Evolutionary conservation across 2,329 filamentous ascomycete species (phyloP).

Genomic region (Penicillium sp.): DNA sequence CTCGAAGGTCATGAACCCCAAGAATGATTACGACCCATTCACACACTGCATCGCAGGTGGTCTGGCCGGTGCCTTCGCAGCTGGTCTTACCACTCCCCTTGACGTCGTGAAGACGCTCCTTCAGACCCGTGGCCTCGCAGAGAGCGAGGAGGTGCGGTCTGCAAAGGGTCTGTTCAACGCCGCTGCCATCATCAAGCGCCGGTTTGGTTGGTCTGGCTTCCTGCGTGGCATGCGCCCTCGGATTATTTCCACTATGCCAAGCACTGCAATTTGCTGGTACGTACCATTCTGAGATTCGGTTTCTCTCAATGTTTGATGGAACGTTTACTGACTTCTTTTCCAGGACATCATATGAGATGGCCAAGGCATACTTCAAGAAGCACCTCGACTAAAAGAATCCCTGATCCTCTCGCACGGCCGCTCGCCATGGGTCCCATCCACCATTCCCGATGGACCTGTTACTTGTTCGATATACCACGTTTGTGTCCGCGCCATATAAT

Average conservation of each 20-base stretch:
- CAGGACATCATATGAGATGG: constrained; percentile 67
- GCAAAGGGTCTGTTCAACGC: constrained; percentile 80
- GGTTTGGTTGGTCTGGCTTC: constrained; percentile 84
- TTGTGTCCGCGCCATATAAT: constrained; percentile 12
- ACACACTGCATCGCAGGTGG: constrained; percentile 93
- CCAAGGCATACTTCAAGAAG: constrained; percentile 65
- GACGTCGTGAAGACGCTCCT: constrained; percentile 98
- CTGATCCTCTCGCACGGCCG: neutral
- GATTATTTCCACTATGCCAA: constrained; percentile 95
- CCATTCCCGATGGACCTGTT: constrained; percentile 3
- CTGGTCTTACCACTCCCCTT: constrained; percentile 90
- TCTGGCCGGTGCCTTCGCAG: constrained; percentile 87
- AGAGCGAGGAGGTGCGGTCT: constrained; percentile 76
- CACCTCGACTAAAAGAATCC: constrained; percentile 28
- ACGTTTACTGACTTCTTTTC: constrained; percentile 9
- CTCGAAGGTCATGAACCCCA: constrained; percentile 88
- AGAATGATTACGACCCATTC: constrained; percentile 76
- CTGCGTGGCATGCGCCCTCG: constrained; percentile 89
- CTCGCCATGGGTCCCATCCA: constrained; percentile 10
- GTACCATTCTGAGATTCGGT: constrained; percentile 27
- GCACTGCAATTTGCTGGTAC: constrained; percentile 98
- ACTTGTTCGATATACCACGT: constrained; percentile 15
- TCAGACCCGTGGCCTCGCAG: constrained; percentile 83
- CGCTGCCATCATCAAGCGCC: constrained; percentile 74
- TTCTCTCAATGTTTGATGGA: neutral